Base-by-base conservation (phyloP, 257 asterid genomes). In the Solanum rostratum region DNA sequence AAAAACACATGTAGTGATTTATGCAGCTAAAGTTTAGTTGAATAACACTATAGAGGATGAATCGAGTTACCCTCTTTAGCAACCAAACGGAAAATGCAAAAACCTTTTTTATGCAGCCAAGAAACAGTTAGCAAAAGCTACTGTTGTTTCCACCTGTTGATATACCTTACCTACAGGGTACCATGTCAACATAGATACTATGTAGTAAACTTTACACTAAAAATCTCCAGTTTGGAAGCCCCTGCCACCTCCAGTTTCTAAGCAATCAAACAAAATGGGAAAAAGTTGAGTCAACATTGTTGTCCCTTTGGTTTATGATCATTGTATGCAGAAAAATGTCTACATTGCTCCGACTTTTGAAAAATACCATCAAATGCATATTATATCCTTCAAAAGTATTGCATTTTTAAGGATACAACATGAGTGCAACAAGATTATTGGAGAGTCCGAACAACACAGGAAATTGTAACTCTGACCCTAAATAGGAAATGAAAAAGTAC, bases 31-130 rank as follows among this genome's bases (percentile, higher is more conserved):
- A 73, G n/a, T 43, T 1, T 46, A 46, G 59, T 24, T 74, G 14
- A 46, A 3, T 45, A 39, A 55, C 33, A 53, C 37, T 22, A 78
- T 62, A 76, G 60, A 19, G 53, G 53, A 54, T 70, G 86, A 50
- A 68, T 55, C 41, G 78, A 80, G 88, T 66, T 71, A 91, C 97
- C 92, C 90, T n/a, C n/a, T n/a, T n/a, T n/a, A n/a, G n/a, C n/a
- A n/a, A n/a, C n/a, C n/a, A n/a, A n/a, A n/a, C n/a, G n/a, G n/a
- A n/a, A n/a, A n/a, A n/a, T n/a, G n/a, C n/a, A n/a, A n/a, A n/a
- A n/a, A n/a, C n/a, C n/a, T n/a, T n/a, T n/a, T n/a, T n/a, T n/a
- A n/a, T n/a, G n/a, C n/a, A n/a, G n/a, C n/a, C n/a, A n/a, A n/a
- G n/a, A n/a, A n/a, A n/a, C n/a, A n/a, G n/a, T n/a, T n/a, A n/a